Percentiles rank a stretch among this genome's conserved stretches.
Conservation (phyloP, 805 yeast genomes). For the Naumovozyma castellii region DNA sequence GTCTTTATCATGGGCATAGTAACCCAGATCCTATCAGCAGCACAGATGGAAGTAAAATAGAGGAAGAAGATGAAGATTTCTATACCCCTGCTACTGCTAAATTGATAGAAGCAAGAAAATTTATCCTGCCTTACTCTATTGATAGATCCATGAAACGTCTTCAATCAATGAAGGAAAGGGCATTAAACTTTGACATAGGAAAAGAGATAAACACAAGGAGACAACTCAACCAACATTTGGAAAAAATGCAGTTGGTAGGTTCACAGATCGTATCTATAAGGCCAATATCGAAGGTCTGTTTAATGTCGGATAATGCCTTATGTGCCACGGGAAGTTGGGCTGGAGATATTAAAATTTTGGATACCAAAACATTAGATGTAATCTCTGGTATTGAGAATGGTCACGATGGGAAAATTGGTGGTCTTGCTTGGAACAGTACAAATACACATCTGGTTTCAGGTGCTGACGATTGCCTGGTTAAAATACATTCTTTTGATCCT, state of each 20-base stretch:
- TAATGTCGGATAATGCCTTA: constrained; percentile 26
- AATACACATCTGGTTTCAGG: constrained; percentile 31
- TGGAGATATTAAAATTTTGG: constrained; percentile 53
- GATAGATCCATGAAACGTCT: constrained; percentile 37
- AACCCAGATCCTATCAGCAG: background rate
- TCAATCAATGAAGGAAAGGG: constrained; percentile 23
- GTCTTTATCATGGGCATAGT: background rate
- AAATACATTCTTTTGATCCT: constrained; percentile 28
- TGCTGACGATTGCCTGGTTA: constrained; percentile 38
- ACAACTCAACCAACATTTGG: constrained; percentile 27
- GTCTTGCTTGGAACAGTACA: constrained; percentile 52
- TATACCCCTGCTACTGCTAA: constrained; percentile 67
- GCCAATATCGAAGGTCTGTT: constrained; percentile 53
- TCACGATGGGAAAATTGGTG: constrained; percentile 57
- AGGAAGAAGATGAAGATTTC: constrained; percentile 51
- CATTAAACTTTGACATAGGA: constrained; percentile 31
- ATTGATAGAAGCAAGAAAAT: constrained; percentile 42
- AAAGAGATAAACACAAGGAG: constrained; percentile 42
- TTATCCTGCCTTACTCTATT: constrained; percentile 46
- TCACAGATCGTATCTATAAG: constrained; percentile 64
- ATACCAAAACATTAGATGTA: constrained; percentile 31
- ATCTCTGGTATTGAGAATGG: constrained; percentile 11
- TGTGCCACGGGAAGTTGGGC: constrained; percentile 78
- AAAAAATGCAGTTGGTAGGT: constrained; percentile 41
- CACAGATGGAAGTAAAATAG: constrained; percentile 5